phyloP scores from a whole-genome alignment of 345 rosid species.

The Syzygium jambos region DNA sequence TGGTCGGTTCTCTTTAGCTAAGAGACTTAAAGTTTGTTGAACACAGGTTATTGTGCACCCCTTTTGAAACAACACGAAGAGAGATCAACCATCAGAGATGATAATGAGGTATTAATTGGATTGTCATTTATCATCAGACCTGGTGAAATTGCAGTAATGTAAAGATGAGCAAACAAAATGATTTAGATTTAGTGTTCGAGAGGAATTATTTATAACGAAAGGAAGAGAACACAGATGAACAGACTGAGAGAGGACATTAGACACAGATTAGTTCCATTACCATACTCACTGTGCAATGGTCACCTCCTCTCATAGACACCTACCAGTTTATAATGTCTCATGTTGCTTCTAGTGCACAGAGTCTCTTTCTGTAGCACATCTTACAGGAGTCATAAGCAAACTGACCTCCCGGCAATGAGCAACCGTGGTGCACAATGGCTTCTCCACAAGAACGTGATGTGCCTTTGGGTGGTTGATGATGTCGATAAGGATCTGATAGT shows the following conservation, averaged over 20 bases:
- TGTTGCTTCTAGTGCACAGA: background rate
- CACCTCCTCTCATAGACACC: background rate
- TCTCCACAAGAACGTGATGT: slow-evolving; percentile 92
- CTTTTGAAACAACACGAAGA: background rate
- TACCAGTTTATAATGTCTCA: background rate
- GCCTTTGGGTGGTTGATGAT: slow-evolving; percentile 65
- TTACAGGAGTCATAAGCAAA: background rate
- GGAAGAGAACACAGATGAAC: background rate
- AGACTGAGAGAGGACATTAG: background rate
- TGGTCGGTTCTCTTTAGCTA: background rate
- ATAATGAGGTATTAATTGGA: background rate
- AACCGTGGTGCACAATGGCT: slow-evolving; percentile 86
- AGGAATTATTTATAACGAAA: background rate
- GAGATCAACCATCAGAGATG: background rate
- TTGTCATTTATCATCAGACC: background rate
- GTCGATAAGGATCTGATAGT: slow-evolving; percentile 74
- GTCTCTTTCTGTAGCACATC: background rate
- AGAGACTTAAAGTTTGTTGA: background rate
- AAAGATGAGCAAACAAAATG: background rate
- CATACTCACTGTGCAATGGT: background rate
- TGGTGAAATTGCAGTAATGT: background rate
- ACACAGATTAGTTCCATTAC: background rate
- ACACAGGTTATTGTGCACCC: background rate
- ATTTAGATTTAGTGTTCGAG: background rate
- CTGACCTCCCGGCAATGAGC: slow-evolving; percentile 74